Percentiles rank a stretch among this genome's conserved stretches.
These are phyloP conservation scores for Alternaria arborescens DNA, from an alignment of 2,329 filamentous ascomycete genomes.

Conservation along the genomic window DNA sequence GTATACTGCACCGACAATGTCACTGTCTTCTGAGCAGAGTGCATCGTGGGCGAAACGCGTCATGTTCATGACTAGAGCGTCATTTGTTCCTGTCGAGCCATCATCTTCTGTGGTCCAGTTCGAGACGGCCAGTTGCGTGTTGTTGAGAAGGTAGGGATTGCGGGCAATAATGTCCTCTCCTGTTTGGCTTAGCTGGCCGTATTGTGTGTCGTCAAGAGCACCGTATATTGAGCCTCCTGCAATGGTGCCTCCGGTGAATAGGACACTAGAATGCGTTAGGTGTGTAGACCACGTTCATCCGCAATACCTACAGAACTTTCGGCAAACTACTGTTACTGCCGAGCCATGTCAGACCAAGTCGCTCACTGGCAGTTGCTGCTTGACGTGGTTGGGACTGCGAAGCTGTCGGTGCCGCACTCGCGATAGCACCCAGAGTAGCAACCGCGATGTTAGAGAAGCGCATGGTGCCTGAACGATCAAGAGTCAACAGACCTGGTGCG, in stretches of 20 bases:
- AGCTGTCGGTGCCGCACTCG: not conserved
- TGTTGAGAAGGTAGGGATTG: slow-evolving; percentile 39
- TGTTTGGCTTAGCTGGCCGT: slow-evolving; percentile 32
- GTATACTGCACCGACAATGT: slow-evolving; percentile 40
- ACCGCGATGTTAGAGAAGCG: not conserved
- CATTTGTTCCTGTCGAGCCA: slow-evolving; percentile 38
- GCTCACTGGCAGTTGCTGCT: slow-evolving; percentile 30
- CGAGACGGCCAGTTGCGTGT: slow-evolving; percentile 41
- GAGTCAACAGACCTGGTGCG: not conserved
- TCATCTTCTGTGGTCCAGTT: slow-evolving; percentile 34
- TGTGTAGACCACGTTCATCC: too few relatives aligned
- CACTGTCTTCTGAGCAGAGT: slow-evolving; percentile 38
- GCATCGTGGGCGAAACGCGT: slow-evolving; percentile 39
- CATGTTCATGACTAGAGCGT: slow-evolving; percentile 45
- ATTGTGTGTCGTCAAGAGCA: slow-evolving; percentile 41
- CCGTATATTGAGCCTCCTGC: slow-evolving; percentile 38
- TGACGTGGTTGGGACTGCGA: slow-evolving; percentile 6
- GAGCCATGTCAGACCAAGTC: slow-evolving; percentile 33
- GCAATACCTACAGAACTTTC: slow-evolving; percentile 30
- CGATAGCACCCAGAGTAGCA: not conserved
- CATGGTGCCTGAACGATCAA: not conserved
- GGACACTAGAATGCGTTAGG: slow-evolving; percentile 17
- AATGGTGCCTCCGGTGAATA: slow-evolving; percentile 42
- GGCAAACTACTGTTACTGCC: slow-evolving; percentile 33
- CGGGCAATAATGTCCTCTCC: slow-evolving; percentile 39